Conservation (phyloP, 108 stramenopile genomes). For the Skeletonema costatum region DNA sequence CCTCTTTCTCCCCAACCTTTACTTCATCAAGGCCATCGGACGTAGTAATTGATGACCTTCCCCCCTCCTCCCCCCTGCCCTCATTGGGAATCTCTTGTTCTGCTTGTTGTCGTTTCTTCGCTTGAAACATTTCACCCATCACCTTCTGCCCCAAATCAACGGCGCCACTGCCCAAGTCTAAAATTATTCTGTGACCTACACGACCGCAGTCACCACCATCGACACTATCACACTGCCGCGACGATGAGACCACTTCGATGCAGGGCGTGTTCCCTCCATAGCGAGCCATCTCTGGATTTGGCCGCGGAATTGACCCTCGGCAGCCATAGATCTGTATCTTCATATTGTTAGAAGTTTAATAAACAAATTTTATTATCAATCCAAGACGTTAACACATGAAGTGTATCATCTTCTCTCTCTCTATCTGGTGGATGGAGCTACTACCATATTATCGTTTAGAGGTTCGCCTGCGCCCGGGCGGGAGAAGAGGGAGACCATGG, state of each 20-base stretch:
- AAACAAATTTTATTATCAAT: neutral
- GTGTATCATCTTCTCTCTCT: too few species aligned
- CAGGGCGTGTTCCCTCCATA: constrained; percentile 45
- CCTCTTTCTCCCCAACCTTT: neutral
- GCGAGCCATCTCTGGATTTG: constrained; percentile 36
- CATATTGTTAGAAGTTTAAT: constrained; percentile 4
- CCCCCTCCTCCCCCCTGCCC: neutral
- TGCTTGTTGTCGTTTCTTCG: constrained; percentile 3
- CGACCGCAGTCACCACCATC: neutral
- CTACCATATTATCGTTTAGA: too few species aligned
- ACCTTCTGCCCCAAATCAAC: constrained; percentile 44
- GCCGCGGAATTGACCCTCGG: constrained; percentile 37
- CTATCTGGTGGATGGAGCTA: too few species aligned
- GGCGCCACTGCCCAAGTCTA: constrained; percentile 38
- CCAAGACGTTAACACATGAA: neutral
- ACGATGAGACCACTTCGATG: constrained; percentile 27
- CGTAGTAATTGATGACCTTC: neutral
- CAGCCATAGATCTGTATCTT: constrained; percentile 38
- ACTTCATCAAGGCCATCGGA: neutral
- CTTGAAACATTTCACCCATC: constrained; percentile 30
- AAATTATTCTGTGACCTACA: constrained; percentile 29
- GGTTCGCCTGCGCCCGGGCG: too few species aligned
- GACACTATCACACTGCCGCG: neutral
- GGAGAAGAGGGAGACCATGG: too few species aligned
- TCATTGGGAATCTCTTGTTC: constrained; percentile 1